Conservation (phyloP, 2,329 filamentous ascomycete species). For the Conoideocrella luteorostrata region DNA sequence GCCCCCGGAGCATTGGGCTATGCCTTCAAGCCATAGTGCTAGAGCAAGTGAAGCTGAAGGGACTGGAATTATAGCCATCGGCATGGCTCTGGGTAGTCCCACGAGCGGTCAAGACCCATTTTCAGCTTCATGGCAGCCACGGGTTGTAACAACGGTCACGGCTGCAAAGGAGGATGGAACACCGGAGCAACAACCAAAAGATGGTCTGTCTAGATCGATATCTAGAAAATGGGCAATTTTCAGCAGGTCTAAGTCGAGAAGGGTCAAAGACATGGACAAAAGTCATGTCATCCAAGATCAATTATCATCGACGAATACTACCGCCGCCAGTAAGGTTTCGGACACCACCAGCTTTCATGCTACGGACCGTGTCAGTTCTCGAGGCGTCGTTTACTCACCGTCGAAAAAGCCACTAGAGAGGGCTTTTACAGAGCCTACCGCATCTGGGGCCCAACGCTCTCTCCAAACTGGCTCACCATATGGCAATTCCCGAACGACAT, state of each 20-base stretch:
- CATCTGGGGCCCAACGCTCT: neutral
- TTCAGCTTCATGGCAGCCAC: slow-evolving; percentile 22
- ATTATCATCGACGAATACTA: neutral
- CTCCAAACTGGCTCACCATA: neutral
- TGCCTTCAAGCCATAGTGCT: neutral
- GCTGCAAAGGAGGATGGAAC: slow-evolving; percentile 13
- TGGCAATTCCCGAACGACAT: neutral
- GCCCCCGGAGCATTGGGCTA: slow-evolving; percentile 27
- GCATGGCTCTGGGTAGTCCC: slow-evolving; percentile 70
- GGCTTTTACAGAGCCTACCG: slow-evolving; percentile 2
- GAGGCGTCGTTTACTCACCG: neutral
- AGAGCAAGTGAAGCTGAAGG: slow-evolving; percentile 23
- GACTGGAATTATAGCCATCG: slow-evolving; percentile 46
- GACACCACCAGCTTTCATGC: neutral
- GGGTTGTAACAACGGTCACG: slow-evolving; percentile 17
- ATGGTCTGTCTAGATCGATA: slow-evolving; percentile 34
- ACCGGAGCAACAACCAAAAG: slow-evolving; percentile 12
- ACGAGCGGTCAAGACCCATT: slow-evolving; percentile 30
- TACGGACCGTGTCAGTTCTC: neutral
- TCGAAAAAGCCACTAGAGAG: neutral
- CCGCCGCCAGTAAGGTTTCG: neutral
- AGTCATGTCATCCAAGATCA: slow-evolving; percentile 12
- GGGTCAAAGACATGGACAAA: slow-evolving; percentile 12
- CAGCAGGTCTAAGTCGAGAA: slow-evolving; percentile 33
- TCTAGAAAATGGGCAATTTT: slow-evolving; percentile 55